Base-by-base conservation (phyloP, 2,329 filamentous ascomycete species). In the Emericellopsis cladophorae region DNA sequence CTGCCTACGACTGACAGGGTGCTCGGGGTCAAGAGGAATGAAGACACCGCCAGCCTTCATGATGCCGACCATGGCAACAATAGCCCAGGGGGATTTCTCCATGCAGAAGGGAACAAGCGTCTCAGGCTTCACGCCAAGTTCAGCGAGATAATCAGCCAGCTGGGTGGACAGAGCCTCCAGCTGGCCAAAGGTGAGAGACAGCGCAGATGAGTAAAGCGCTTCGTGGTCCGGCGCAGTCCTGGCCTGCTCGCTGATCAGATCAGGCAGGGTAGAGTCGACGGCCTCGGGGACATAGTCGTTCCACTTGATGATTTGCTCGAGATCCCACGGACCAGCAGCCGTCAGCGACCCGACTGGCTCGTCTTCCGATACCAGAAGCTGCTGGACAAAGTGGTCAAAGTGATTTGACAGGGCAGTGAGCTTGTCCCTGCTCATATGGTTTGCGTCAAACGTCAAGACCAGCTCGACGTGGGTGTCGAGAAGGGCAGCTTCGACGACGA, bases 111-210 rank as follows among this genome's bases (percentile, higher is more conserved):
- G 40, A 8, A 42, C 40, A 12, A 21, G n/a, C 8, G 18, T 38
- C 31, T 54, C 55, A 5, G 48, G 48, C 4, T 42, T 32, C 16
- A 62, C 48, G 16, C 54, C 54, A 33, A 38, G 37, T 23, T 18
- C 12, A 15, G n/a, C 32, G 26, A 35, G 32, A 35, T 35, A 9
- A 8, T 10, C 32, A 42, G 29, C 32, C 39, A 39, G 37, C 43
- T 48, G 9, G 39, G 36, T 22, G 5, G 31, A 21, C 15, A 26
- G 14, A n/a, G 23, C 15, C 9, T 36, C 40, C n/a, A 65, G 49
- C 23, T 66, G 54, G 38, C 48, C 40, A 41, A 64, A 66, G 10
- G 61, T 62, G 41, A 64, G 56, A 36, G n/a, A n/a, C n/a, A 26
- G 10, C 11, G 23, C 40, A 10, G 21, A n/a, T 15, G 40, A 36